Evolutionary conservation across 495 filamentous ascomycete genomes (phyloP), one percentile per base, ranked within the genome.

Genomic region (Apodospora peruviana): DNA sequence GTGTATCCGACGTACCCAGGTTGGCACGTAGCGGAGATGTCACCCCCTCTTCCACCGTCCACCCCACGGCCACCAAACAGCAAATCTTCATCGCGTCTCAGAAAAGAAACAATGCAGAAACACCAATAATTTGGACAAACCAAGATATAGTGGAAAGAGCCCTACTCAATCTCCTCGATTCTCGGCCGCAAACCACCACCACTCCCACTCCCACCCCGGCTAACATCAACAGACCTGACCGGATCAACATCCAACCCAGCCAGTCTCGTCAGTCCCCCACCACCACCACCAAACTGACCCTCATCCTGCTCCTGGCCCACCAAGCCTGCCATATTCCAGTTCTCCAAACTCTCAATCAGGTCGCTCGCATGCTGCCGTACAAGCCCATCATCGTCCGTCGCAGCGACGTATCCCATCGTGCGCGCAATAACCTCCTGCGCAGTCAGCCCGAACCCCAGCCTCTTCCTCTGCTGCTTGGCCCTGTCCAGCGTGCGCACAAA

Each of bases 301-400:
- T 5, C 36, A 38, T 38, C 47, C 50, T 35, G 17, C 14, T 16
- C 32, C 17, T 50, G 44, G 24, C 58, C 38, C 43, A 79, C 32
- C 44, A 82, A 52, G 24, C 64, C 55, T 19, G 67, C 80, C 65
- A 87, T 69, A 52, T 79, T 71, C 85, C 83, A 88, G 18, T 78
- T 80, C 61, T 86, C 80, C 51, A 94, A 52, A 39, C 80, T 85
- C 66, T 90, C 87, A 39, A 84, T 62, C 45, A 91, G 78, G 46
- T 79, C 82, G 19, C 71, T 72, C 19, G 86, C 77, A 72, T 94
- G 86, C 41, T 84, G 80, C 49, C 77, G 77, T 11, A 90, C 87
- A 57, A 93, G 69, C 8, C 73, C 78, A 64, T 95, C 90, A 24
- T 69, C 76, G 58, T 94, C 90, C 34, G 78, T 81, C 40, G 69